A percentile compares a stretch with the other conserved stretches of the same genome.
Evolutionary conservation across 192 early-diverging fungal genomes (phyloP).

Genomic region (Obelidium mucronatum): DNA sequence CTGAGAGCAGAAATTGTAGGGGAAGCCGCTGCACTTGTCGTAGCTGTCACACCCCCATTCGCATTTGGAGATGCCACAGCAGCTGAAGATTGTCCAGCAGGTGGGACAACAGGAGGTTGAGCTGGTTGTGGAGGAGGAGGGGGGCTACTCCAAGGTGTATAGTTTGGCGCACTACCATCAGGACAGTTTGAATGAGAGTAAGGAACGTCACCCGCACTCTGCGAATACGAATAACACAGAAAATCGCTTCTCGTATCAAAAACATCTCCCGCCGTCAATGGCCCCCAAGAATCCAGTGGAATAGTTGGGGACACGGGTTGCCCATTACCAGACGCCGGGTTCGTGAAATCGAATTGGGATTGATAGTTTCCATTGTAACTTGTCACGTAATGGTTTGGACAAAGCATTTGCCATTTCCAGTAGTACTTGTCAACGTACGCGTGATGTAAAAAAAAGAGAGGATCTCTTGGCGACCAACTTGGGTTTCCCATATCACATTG

Average conservation of each 20-base stretch:
- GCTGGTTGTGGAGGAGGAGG: neutral
- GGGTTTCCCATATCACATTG: constrained; percentile 25
- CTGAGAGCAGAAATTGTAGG: too few species aligned
- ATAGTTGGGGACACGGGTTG: neutral
- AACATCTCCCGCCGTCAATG: neutral
- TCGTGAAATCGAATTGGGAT: neutral
- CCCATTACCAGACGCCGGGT: neutral
- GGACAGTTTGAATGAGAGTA: neutral
- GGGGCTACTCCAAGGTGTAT: neutral
- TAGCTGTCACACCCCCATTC: neutral
- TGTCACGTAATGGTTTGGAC: constrained; percentile 11
- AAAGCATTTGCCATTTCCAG: constrained; percentile 42
- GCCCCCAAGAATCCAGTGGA: neutral
- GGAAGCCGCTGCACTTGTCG: neutral
- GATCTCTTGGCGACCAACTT: constrained; percentile 10
- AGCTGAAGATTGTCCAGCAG: neutral
- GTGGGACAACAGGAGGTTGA: neutral
- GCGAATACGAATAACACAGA: constrained; percentile 2
- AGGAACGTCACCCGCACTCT: constrained; percentile 1
- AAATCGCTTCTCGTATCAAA: constrained; percentile 3
- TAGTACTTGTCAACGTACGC: constrained; percentile 43
- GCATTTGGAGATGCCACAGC: too few species aligned
- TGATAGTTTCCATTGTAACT: constrained; percentile 28
- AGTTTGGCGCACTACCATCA: neutral
- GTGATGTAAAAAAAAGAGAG: constrained; percentile 35